These are phyloP conservation scores for Mycena galericulata DNA, from an alignment of 768 basidiomycete genomes.

Conservation along the genomic window DNA sequence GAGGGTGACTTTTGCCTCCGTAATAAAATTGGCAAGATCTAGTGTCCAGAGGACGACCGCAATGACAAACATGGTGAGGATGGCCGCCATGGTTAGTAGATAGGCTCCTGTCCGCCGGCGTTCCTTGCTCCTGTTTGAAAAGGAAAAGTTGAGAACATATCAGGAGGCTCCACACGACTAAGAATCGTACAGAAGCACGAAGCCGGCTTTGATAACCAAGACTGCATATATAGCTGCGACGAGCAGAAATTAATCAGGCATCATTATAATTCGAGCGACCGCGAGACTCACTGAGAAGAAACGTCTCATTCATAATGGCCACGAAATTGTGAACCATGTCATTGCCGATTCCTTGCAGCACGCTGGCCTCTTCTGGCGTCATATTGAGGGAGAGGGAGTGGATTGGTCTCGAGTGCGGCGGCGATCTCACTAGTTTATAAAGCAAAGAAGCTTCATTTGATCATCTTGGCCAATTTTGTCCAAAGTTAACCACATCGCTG, in stretches of 20 bases:
- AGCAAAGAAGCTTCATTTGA: no score
- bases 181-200: constrained; percentile 18
- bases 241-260: background rate
- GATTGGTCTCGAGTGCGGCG: no score
- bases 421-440: background rate
- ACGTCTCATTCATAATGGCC: constrained; percentile 24
- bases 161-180: background rate
- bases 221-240: constrained; percentile 21
- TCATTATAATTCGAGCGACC: no score
- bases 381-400: constrained; percentile 4
- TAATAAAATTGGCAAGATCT: constrained; percentile 25
- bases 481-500: no score
- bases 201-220: constrained; percentile 18
- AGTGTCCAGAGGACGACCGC: constrained; percentile 27
- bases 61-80: constrained; percentile 24
- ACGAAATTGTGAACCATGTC: constrained; percentile 16
- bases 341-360: constrained; percentile 9
- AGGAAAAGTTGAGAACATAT: background rate
- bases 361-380: constrained; percentile 24
- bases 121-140: background rate
- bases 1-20: constrained; percentile 15
- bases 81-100: background rate
- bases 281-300: constrained; percentile 16
- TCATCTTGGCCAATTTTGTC: no score
- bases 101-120: background rate